Conservation (phyloP, 805 yeast genomes). For the Ogataea sp. region DNA sequence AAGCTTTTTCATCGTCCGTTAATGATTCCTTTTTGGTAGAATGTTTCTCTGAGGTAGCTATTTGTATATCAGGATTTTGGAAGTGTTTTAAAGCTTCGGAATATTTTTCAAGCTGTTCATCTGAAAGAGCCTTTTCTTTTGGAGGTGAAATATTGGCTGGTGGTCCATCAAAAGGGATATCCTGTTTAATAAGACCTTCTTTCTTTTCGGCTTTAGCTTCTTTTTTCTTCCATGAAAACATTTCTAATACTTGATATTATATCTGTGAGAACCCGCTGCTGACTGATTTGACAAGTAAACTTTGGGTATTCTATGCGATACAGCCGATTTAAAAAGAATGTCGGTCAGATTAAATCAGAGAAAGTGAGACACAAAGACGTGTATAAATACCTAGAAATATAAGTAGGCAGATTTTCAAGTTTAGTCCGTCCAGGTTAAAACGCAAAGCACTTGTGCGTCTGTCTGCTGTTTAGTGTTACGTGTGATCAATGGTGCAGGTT, state of each 20-base stretch:
- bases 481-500: no score
- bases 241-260: background rate
- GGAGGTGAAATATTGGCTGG: slow-evolving; percentile 47
- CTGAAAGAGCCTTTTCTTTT: slow-evolving; percentile 33
- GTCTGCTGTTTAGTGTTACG: no score
- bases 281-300: no score
- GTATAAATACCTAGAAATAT: no score
- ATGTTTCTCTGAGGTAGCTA: slow-evolving; percentile 42
- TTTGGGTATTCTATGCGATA: no score
- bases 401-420: no score
- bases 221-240: slow-evolving; percentile 21
- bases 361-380: no score
- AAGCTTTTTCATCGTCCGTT: slow-evolving; percentile 60
- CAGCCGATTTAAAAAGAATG: no score
- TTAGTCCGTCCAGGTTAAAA: no score
- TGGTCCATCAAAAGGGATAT: slow-evolving; percentile 48
- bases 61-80: slow-evolving; percentile 37
- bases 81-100: slow-evolving; percentile 57
- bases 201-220: slow-evolving; percentile 3
- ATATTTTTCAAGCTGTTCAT: slow-evolving; percentile 54
- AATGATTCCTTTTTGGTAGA: slow-evolving; percentile 26
- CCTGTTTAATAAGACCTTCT: slow-evolving; percentile 14
- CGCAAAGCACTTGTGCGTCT: no score
- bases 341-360: no score
- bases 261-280: no score